phyloP scores from a whole-genome alignment of 2,329 filamentous ascomycete species.

The Setomelanomma holmii region DNA sequence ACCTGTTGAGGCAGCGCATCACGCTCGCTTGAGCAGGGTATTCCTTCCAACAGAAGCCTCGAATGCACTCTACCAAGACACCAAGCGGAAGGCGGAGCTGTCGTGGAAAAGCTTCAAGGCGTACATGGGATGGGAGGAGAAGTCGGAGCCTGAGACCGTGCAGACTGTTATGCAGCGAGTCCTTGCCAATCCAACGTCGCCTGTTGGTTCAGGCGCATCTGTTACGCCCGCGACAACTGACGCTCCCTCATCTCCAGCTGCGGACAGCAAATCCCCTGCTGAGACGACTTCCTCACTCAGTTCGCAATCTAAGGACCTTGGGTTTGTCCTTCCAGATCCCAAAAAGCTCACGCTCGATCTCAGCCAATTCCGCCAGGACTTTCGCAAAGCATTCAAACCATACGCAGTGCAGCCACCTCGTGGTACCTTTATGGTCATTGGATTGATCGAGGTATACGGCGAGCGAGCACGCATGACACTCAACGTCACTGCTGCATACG shows the following conservation, averaged over 20 bases:
- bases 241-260: constrained; percentile 17
- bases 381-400: constrained; percentile 27
- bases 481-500: constrained; percentile 56
- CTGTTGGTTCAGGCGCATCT: constrained; percentile 4
- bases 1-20: constrained; percentile 41
- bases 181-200: constrained; percentile 10
- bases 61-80: constrained; percentile 32
- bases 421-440: constrained; percentile 54
- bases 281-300: constrained; percentile 13
- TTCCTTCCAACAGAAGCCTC: constrained; percentile 30
- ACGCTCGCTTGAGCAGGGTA: constrained; percentile 44
- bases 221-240: constrained; percentile 10
- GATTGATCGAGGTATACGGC: constrained; percentile 56
- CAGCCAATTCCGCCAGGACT: constrained; percentile 30
- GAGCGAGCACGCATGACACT: constrained; percentile 50
- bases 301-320: constrained; percentile 25
- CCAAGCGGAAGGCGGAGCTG: constrained; percentile 22
- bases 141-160: constrained; percentile 16
- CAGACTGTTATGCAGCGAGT: constrained; percentile 20
- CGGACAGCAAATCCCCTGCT: constrained; percentile 20
- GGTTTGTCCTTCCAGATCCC: constrained; percentile 33
- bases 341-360: constrained; percentile 37
- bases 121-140: constrained; percentile 35
- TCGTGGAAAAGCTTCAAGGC: constrained; percentile 32
- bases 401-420: constrained; percentile 47